Evolutionary conservation across 352 stramenopile genomes (phyloP), one percentile per base, ranked within the genome.

Genomic region (Globisporangium rhizosaccharum): DNA sequence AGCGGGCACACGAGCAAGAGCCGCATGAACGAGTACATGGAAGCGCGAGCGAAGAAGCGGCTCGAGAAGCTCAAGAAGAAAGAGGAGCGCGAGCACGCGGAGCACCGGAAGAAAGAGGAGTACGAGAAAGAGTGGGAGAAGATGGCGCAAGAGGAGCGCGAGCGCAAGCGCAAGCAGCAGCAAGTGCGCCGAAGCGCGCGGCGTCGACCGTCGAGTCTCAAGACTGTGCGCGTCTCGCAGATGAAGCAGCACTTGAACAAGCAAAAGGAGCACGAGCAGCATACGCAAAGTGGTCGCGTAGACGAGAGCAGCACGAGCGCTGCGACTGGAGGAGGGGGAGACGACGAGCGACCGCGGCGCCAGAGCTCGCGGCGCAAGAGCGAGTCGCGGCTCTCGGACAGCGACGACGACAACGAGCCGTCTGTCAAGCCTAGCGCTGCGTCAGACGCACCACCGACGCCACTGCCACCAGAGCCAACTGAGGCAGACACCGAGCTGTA

Each of bases 11-110:
- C 66, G 14, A 86, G 74, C 33, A 87, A 87, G 62, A 92, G 76
- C 51, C 83, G 85, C 26, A 95, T 95, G 85, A 95, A 95, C 53
- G 76, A 89, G 54, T 95, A 95, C 65, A 95, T 95, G 85, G 83
- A 95, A 48, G 76, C 70, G 33, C 85, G 85, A 2, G 80, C 82
- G 11, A 84, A 70, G 52, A 93, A 91, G 53, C 83, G 82, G 14
- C 76, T 84, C 26, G 81, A 89, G 48, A 95, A 93, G 55, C 62
- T 88, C 20, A 82, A 87, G 51, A 86, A 81, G 45, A 86, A 90
- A 14, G 71, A 86, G 52, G 70, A 88, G 55, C 79, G 87, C 50
- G 79, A 89, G 51, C 62, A 82, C 52, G 85, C 76, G 37, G 84
- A 91, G 68, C 74, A 76, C 52, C 87, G 82, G 67, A 80, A 90